Conservation (phyloP, 2,329 filamentous ascomycete species). For the Sclerotinia sclerotiorum region DNA sequence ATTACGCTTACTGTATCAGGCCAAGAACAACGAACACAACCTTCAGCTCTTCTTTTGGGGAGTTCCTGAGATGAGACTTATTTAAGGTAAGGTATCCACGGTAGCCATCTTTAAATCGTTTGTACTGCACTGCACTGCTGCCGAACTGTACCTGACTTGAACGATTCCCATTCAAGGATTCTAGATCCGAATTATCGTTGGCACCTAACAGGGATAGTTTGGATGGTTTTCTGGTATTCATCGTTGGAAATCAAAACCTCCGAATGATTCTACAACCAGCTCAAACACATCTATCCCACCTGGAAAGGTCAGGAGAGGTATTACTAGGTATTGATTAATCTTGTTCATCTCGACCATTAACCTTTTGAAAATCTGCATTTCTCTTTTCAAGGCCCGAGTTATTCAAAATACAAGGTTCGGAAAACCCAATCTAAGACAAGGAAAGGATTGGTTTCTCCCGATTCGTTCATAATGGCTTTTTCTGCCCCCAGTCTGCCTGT, state of each 20-base stretch:
- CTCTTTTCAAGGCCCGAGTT: slow-evolving; percentile 12
- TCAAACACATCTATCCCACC: not conserved
- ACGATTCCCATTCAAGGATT: slow-evolving; percentile 22
- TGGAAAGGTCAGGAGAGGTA: not conserved
- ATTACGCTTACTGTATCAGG: slow-evolving; percentile 21
- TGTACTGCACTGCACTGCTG: slow-evolving; percentile 18
- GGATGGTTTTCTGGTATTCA: slow-evolving; percentile 5
- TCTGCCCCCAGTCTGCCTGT: slow-evolving; percentile 11
- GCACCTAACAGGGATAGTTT: slow-evolving; percentile 14
- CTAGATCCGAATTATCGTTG: slow-evolving; percentile 22
- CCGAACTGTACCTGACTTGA: slow-evolving; percentile 21
- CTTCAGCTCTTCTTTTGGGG: slow-evolving; percentile 16
- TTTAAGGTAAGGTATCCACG: slow-evolving; percentile 7
- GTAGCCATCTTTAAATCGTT: not conserved
- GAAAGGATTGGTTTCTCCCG: slow-evolving; percentile 14
- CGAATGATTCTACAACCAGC: not conserved
- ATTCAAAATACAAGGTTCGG: slow-evolving; percentile 17
- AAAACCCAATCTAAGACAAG: slow-evolving; percentile 2
- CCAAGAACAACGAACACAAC: slow-evolving; percentile 18
- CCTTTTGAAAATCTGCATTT: not conserved
- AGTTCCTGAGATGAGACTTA: not conserved
- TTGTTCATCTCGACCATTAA: not conserved
- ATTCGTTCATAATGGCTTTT: slow-evolving; percentile 16
- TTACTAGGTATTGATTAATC: not conserved
- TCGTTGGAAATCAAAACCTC: not conserved